Evolutionary conservation across 495 filamentous ascomycete genomes (phyloP).

Genomic region (Hypoxylon trugodes): DNA sequence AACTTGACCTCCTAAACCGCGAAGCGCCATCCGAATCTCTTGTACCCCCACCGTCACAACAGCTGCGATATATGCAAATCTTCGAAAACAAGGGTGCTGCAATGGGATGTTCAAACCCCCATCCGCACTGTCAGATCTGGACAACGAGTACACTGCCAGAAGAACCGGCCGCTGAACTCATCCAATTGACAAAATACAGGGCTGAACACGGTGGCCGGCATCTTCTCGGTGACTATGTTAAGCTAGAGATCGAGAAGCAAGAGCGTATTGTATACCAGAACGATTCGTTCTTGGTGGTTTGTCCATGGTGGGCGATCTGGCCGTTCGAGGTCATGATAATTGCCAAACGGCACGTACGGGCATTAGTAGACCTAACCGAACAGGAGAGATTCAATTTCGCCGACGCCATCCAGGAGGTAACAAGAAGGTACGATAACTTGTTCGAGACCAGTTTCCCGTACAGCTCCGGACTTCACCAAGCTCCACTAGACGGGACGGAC

Average conservation of each 20-base stretch:
- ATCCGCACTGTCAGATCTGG: slow-evolving; percentile 97
- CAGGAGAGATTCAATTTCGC: slow-evolving; percentile 76
- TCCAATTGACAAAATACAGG: slow-evolving; percentile 78
- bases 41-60: slow-evolving; percentile 67
- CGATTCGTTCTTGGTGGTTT: slow-evolving; percentile 79
- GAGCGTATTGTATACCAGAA: slow-evolving; percentile 92
- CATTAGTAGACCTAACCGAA: slow-evolving; percentile 78
- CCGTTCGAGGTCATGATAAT: slow-evolving; percentile 96
- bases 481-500: slow-evolving; percentile 82
- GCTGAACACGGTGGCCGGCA: slow-evolving; percentile 73
- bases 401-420: slow-evolving; percentile 84
- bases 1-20: slow-evolving; percentile 41
- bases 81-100: slow-evolving; percentile 98
- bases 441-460: slow-evolving; percentile 98
- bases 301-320: slow-evolving; percentile 98
- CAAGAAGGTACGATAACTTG: slow-evolving; percentile 92
- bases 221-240: slow-evolving; percentile 85
- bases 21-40: slow-evolving; percentile 53
- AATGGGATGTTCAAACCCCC: slow-evolving; percentile 99
- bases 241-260: slow-evolving; percentile 78
- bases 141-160: slow-evolving; percentile 89
- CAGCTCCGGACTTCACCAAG: slow-evolving; percentile 91
- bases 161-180: slow-evolving; percentile 81
- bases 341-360: slow-evolving; percentile 78
- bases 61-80: slow-evolving; percentile 98